Evolutionary conservation across 2,329 filamentous ascomycete genomes (phyloP).

Genomic region (Basipetospora chlamydospora): DNA sequence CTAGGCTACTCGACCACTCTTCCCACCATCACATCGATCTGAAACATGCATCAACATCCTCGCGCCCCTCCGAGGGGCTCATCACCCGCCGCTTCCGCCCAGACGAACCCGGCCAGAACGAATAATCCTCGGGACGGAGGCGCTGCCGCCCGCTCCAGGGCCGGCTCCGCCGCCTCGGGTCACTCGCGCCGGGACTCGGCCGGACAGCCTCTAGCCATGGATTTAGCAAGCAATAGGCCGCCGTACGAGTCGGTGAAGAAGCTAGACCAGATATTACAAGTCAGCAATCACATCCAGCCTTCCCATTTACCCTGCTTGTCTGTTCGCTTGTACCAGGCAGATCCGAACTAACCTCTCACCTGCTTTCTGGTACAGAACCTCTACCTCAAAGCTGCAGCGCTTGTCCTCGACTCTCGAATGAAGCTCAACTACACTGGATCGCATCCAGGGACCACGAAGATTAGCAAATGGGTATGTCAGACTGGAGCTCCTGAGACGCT

Average conservation of each 20-base stretch:
- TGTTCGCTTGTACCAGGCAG: no score
- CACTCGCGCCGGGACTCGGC: conserved; percentile 19
- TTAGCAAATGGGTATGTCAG: conserved; percentile 72
- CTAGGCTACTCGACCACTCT: neutral
- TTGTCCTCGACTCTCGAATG: conserved; percentile 70
- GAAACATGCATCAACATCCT: conserved; percentile 79
- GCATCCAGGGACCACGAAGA: conserved; percentile 34
- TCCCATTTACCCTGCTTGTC: no score
- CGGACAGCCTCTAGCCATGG: conserved; percentile 34
- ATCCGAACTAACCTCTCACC: neutral
- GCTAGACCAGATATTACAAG: conserved; percentile 87
- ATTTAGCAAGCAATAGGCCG: conserved; percentile 28
- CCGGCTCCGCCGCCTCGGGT: conserved; percentile 25
- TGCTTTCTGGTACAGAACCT: conserved; percentile 59
- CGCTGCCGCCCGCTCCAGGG: conserved; percentile 21
- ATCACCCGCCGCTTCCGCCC: conserved; percentile 57
- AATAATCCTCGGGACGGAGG: conserved; percentile 58
- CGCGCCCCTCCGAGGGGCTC: conserved; percentile 58
- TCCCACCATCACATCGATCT: neutral
- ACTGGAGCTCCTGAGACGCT: no score
- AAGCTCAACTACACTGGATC: conserved; percentile 44
- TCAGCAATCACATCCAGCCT: no score
- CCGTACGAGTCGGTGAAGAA: conserved; percentile 59
- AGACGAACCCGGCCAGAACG: conserved; percentile 56
- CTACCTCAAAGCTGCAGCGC: conserved; percentile 72